These are phyloP conservation scores for Annona squamosa DNA, from an alignment of 164 flowering plant species.

Conservation along the genomic window DNA sequence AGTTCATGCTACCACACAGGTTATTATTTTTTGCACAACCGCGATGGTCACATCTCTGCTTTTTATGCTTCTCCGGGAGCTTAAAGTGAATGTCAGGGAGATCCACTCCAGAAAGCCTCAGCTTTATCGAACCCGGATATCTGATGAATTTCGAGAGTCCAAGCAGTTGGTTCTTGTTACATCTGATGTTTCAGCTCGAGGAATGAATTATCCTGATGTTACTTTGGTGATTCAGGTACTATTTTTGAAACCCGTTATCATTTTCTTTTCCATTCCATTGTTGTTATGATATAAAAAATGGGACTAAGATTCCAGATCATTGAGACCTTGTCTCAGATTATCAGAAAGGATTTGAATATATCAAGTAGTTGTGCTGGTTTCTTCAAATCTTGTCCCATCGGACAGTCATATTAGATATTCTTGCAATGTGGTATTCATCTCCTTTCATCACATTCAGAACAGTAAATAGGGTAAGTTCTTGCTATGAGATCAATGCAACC, in stretches of 20 bases:
- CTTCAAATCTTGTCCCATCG: not conserved
- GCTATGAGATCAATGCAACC: not conserved
- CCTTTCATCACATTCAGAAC: not conserved
- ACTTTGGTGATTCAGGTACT: conserved; percentile 89
- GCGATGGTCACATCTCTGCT: conserved; percentile 83
- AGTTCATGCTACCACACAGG: conserved; percentile 33
- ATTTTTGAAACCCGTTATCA: not conserved
- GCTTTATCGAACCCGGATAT: conserved; percentile 55
- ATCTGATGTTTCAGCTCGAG: conserved; percentile 91
- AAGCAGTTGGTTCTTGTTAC: conserved; percentile 68
- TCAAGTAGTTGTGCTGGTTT: not conserved
- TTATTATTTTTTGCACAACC: conserved; percentile 84
- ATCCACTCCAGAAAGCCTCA: conserved; percentile 87
- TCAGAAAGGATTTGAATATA: not conserved
- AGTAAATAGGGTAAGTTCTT: not conserved
- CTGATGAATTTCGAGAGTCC: conserved; percentile 79
- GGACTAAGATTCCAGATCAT: not conserved
- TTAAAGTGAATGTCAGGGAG: conserved; percentile 85
- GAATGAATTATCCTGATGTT: conserved; percentile 91
- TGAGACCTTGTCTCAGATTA: not conserved
- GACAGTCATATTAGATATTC: not conserved
- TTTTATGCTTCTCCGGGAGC: conserved; percentile 58
- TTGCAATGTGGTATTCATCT: not conserved
- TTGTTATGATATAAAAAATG: not conserved
- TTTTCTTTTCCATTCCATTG: not conserved